These are phyloP conservation scores for Tetratostichococcus sp. DNA, from an alignment of 139 green algal genomes.

Conservation along the genomic window DNA sequence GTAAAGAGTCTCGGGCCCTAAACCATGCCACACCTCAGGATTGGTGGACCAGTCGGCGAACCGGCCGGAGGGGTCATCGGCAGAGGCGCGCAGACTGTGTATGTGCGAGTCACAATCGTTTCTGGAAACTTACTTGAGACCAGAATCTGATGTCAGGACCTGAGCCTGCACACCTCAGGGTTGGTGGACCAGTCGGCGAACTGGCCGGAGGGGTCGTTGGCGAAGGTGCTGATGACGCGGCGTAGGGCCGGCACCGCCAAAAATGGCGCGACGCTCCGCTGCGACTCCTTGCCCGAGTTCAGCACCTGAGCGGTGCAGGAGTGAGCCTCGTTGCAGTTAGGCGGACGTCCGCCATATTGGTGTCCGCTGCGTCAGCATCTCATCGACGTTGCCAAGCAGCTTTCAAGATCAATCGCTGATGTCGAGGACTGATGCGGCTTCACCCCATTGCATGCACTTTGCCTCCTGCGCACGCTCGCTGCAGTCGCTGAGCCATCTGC, in stretches of 20 bases:
- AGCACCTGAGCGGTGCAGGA: constrained; percentile 33
- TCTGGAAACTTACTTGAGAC: no score
- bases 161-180: background rate
- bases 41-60: constrained; percentile 15
- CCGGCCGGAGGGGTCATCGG: constrained; percentile 10
- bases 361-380: no score
- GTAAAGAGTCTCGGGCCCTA: no score
- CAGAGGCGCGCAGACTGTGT: no score
- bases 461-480: no score
- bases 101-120: no score
- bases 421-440: no score
- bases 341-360: no score
- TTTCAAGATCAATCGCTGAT: no score
- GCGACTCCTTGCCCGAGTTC: constrained; percentile 38
- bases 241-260: constrained; percentile 42
- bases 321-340: background rate
- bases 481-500: no score
- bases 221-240: constrained; percentile 48
- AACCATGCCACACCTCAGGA: background rate
- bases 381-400: no score
- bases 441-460: no score
- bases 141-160: background rate
- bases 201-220: constrained; percentile 52
- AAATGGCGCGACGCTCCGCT: constrained; percentile 50
- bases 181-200: constrained; percentile 49